A percentile compares a stretch with the other conserved stretches of the same genome.
Evolutionary conservation across 805 yeast species (phyloP).

Genomic region (Candida golubevii): DNA sequence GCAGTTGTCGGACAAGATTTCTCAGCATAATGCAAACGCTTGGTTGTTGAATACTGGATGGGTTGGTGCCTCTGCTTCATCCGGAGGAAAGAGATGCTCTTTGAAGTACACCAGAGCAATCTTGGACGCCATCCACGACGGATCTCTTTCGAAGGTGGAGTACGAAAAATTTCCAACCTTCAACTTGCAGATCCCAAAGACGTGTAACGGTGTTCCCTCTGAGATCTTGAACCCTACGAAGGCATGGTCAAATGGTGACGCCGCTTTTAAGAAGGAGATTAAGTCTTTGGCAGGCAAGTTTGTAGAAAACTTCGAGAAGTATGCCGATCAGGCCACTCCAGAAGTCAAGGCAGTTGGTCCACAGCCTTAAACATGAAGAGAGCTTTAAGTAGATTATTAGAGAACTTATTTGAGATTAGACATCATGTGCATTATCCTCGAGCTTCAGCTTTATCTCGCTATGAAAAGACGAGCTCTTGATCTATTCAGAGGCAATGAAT

Average conservation of each 20-base stretch:
- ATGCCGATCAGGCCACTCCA: constrained; percentile 72
- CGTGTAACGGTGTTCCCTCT: constrained; percentile 76
- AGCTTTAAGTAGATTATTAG: not conserved
- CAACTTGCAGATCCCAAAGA: constrained; percentile 81
- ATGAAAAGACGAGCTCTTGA: too few species aligned
- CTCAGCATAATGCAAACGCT: constrained; percentile 83
- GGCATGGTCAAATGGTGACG: constrained; percentile 58
- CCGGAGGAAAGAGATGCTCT: constrained; percentile 97
- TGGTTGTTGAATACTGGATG: constrained; percentile 98
- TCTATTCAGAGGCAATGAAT: too few species aligned
- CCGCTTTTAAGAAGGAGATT: constrained; percentile 36
- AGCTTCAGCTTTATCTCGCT: too few species aligned
- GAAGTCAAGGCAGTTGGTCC: constrained; percentile 97
- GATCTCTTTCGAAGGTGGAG: constrained; percentile 73
- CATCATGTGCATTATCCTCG: not conserved
- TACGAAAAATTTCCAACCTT: constrained; percentile 84
- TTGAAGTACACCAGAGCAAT: constrained; percentile 96
- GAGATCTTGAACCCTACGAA: constrained; percentile 83
- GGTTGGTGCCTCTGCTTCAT: constrained; percentile 90
- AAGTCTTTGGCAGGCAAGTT: constrained; percentile 71
- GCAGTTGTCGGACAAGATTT: constrained; percentile 90
- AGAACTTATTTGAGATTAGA: not conserved
- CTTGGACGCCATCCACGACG: constrained; percentile 90
- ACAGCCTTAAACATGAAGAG: constrained; percentile 22
- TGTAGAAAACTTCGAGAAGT: constrained; percentile 80